Conservation (phyloP, 2,329 filamentous ascomycete species). For the Fusarium verrucosum region DNA sequence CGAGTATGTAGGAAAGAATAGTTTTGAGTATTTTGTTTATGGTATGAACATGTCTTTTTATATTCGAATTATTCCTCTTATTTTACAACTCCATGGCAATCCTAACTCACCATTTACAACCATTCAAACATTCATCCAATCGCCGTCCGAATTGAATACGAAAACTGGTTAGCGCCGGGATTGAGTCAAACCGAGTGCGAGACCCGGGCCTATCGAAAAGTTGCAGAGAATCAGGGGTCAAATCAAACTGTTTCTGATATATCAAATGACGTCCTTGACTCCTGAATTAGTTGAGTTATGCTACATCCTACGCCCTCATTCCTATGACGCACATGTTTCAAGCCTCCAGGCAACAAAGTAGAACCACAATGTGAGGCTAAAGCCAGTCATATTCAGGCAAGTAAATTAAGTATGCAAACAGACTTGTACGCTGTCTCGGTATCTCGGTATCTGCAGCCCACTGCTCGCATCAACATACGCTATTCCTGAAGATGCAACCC, state of each 20-base stretch:
- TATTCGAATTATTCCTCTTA: neutral
- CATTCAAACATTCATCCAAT: constrained; percentile 9
- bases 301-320: neutral
- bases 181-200: constrained; percentile 27
- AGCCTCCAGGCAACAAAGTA: neutral
- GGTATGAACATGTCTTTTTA: neutral
- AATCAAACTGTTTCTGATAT: neutral
- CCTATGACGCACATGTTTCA: constrained; percentile 1
- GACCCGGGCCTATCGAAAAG: neutral
- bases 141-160: constrained; percentile 20
- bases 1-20: no score
- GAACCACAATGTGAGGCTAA: neutral
- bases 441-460: constrained; percentile 39
- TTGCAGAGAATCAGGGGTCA: neutral
- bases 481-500: constrained; percentile 35
- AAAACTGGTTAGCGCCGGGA: constrained; percentile 33
- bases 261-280: constrained; percentile 17
- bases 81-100: neutral
- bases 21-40: fast-evolving
- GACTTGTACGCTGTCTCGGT: constrained; percentile 24
- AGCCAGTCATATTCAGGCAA: constrained; percentile 26
- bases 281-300: neutral
- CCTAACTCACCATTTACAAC: neutral
- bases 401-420: constrained; percentile 40
- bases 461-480: constrained; percentile 37